Percentiles rank a stretch among this genome's conserved stretches.
Conservation (phyloP, 768 basidiomycete species). For the Floccularia luteovirens region DNA sequence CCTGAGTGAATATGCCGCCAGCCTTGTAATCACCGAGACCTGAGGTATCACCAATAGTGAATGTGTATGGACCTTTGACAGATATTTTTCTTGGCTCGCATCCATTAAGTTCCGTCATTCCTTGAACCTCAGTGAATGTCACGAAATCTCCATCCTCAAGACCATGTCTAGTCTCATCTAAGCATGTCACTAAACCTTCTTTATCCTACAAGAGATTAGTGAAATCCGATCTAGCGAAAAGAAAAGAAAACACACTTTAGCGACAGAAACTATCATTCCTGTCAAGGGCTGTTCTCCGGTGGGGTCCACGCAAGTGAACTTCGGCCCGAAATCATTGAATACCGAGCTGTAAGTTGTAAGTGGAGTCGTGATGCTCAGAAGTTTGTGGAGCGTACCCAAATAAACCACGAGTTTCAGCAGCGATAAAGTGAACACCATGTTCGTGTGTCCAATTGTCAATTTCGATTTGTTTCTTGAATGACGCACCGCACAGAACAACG, state of each 20-base stretch:
- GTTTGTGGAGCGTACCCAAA: conserved; percentile 62
- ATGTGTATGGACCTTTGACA: conserved; percentile 97
- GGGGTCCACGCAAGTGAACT: conserved; percentile 95
- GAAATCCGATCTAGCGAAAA: background rate
- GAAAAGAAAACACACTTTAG: conserved; percentile 45
- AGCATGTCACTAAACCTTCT: conserved; percentile 91
- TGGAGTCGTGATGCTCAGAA: background rate
- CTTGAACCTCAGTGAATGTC: conserved; percentile 92
- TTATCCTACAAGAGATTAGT: conserved; percentile 43
- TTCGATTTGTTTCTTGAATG: conserved; percentile 80
- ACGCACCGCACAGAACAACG: conserved; percentile 78
- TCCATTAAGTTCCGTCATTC: conserved; percentile 86
- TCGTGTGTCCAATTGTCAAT: conserved; percentile 94
- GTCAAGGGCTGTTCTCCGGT: conserved; percentile 92
- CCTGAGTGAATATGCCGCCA: conserved; percentile 95
- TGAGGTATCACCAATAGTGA: conserved; percentile 89
- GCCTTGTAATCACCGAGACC: conserved; percentile 67
- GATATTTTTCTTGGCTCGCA: conserved; percentile 88
- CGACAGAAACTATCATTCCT: conserved; percentile 96
- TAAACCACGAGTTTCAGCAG: conserved; percentile 86
- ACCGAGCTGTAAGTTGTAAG: conserved; percentile 51
- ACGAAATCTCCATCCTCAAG: conserved; percentile 99
- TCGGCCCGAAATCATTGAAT: conserved; percentile 95
- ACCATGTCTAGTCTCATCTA: conserved; percentile 96
- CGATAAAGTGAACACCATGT: conserved; percentile 86